phyloP scores from a whole-genome alignment of 108 stramenopile genomes.

The Nitzschia sp. region DNA sequence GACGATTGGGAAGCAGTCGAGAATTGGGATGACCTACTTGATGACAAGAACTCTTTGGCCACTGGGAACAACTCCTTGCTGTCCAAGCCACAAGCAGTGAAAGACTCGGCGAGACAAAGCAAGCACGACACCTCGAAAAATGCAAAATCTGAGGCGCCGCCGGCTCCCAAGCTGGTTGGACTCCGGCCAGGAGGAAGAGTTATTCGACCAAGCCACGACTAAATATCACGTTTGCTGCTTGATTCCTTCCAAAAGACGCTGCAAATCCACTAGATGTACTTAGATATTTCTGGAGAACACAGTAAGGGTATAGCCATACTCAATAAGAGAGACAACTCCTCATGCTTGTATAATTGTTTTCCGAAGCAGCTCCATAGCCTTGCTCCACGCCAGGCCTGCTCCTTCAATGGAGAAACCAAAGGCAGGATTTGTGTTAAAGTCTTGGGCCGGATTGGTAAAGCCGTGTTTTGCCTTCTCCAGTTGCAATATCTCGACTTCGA shows the following conservation, averaged over 20 bases:
- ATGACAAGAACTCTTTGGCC: not conserved
- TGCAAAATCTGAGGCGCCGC: not conserved
- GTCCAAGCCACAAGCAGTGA: not conserved
- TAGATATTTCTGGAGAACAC: too few relatives aligned
- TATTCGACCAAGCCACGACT: not conserved
- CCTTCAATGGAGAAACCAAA: constrained; percentile 36
- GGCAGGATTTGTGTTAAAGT: constrained; percentile 54
- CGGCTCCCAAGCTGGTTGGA: not conserved
- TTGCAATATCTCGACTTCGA: constrained; percentile 26
- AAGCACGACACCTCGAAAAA: not conserved
- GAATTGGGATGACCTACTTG: not conserved
- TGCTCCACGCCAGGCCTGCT: not conserved
- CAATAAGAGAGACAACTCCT: not conserved
- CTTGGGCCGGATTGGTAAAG: constrained; percentile 81
- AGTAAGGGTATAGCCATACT: too few relatives aligned
- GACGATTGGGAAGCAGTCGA: constrained; percentile 27
- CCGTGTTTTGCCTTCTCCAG: constrained; percentile 64
- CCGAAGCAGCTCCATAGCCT: not conserved
- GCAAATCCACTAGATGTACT: too few relatives aligned
- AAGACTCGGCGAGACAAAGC: too few relatives aligned
- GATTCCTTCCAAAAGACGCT: too few relatives aligned
- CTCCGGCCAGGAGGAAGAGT: constrained; percentile 12
- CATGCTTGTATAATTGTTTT: not conserved
- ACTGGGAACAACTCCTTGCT: too few relatives aligned
- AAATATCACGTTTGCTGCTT: too few relatives aligned